phyloP scores from a whole-genome alignment of 2,329 filamentous ascomycete species.

The Xylariaceae sp. region DNA sequence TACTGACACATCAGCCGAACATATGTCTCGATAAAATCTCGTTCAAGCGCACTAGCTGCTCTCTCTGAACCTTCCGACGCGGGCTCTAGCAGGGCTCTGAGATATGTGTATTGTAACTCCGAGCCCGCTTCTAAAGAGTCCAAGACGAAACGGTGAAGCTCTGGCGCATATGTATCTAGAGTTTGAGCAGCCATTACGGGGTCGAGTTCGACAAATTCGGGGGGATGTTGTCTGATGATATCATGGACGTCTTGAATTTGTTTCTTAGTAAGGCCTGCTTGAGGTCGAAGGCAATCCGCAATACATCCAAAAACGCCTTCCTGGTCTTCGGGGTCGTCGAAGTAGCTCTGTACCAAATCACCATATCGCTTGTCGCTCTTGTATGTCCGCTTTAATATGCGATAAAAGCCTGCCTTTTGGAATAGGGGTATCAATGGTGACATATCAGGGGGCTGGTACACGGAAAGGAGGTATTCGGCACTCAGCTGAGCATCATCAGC shows the following conservation, averaged over 20 bases:
- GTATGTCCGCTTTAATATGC: constrained; percentile 88
- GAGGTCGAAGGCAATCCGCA: constrained; percentile 65
- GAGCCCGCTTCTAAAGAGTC: constrained; percentile 56
- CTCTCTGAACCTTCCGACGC: constrained; percentile 33
- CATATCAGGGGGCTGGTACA: constrained; percentile 86
- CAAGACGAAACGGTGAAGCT: constrained; percentile 64
- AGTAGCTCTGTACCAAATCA: constrained; percentile 73
- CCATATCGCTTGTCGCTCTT: constrained; percentile 74
- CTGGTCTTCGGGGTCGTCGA: constrained; percentile 77
- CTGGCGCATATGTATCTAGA: constrained; percentile 57
- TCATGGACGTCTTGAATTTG: constrained; percentile 68
- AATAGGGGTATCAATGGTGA: constrained; percentile 72
- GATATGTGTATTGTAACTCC: constrained; percentile 69
- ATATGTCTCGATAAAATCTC: constrained; percentile 74
- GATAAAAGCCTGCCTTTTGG: constrained; percentile 76
- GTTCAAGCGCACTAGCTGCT: constrained; percentile 37
- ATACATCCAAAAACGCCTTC: constrained; percentile 76
- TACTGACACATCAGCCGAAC: constrained; percentile 88
- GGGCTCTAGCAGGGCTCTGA: constrained; percentile 71
- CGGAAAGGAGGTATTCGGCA: constrained; percentile 87
- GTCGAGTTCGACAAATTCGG: constrained; percentile 64
- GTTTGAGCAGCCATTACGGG: constrained; percentile 61
- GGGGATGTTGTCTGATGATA: constrained; percentile 62
- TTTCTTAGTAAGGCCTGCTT: constrained; percentile 59
- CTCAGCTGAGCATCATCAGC: constrained; percentile 96